Percentiles rank a stretch among this genome's conserved stretches.
Conservation (phyloP, 2,329 filamentous ascomycete genomes). For the Chrysoporthe austroafricana region DNA sequence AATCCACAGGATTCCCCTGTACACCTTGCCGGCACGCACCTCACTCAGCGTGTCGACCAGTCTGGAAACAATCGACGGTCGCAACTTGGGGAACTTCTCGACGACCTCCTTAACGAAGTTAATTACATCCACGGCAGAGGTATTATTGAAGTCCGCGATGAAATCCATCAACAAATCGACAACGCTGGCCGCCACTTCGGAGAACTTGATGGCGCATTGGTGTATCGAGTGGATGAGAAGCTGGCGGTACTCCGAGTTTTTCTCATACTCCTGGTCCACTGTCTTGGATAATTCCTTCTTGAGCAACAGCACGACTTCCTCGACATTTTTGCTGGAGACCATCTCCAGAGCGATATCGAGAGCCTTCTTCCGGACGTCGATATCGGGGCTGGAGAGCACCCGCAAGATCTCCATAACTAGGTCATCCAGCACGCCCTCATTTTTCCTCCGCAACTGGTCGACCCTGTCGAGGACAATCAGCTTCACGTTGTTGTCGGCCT, state of each 20-base stretch:
- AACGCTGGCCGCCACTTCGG: constrained; percentile 94
- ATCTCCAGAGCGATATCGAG: constrained; percentile 91
- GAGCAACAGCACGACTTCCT: constrained; percentile 91
- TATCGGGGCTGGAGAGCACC: constrained; percentile 91
- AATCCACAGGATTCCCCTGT: constrained; percentile 95
- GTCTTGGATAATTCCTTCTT: constrained; percentile 99
- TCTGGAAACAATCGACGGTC: constrained; percentile 83
- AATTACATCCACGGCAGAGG: constrained; percentile 95
- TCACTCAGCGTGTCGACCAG: constrained; percentile 89
- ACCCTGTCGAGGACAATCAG: constrained; percentile 96
- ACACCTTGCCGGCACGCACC: constrained; percentile 95
- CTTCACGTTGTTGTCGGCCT: constrained; percentile 99
- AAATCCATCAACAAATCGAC: constrained; percentile 99
- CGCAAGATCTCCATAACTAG: constrained; percentile 96
- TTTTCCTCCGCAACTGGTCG: constrained; percentile 82
- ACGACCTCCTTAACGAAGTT: constrained; percentile 99
- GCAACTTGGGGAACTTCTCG: constrained; percentile 92
- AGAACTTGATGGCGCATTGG: constrained; percentile 98
- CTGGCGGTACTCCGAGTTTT: constrained; percentile 93
- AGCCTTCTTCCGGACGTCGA: constrained; percentile 93
- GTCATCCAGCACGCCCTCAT: constrained; percentile 90
- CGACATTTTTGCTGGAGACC: constrained; percentile 98
- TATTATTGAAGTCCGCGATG: constrained; percentile 97
- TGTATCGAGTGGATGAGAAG: constrained; percentile 97
- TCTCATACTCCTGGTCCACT: constrained; percentile 97